Percentiles rank a stretch among this genome's conserved stretches.
phyloP scores from a whole-genome alignment of 805 yeast species.

The Starmerella sp. region DNA sequence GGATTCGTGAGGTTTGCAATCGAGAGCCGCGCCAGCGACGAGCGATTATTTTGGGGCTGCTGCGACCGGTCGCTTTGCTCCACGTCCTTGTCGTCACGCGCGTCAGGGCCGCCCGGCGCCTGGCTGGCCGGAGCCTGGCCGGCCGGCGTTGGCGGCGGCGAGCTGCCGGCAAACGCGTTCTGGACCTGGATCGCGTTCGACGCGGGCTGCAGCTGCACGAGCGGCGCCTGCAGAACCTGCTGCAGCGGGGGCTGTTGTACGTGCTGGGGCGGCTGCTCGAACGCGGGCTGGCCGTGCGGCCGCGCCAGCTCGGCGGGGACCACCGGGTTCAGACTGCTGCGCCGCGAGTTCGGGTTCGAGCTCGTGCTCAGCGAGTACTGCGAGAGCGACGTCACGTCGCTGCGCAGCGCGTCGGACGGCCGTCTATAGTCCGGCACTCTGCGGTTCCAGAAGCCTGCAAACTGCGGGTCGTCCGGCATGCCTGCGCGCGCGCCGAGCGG shows the following conservation, averaged over 20 bases:
- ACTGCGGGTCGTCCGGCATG: conserved; percentile 8
- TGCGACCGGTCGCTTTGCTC: background rate
- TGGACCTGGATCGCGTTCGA: background rate
- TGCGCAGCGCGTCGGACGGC: conserved; percentile 7
- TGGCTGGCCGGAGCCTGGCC: background rate
- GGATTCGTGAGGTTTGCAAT: conserved; percentile 16
- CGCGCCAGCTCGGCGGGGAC: conserved; percentile 7
- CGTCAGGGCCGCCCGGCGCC: background rate
- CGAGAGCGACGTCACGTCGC: conserved; percentile 17
- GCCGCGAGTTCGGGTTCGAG: conserved; percentile 10
- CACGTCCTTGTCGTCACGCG: background rate
- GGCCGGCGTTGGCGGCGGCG: background rate
- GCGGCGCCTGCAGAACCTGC: conserved; percentile 3
- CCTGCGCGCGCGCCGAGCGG: background rate
- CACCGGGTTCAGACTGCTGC: conserved; percentile 7
- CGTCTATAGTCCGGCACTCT: conserved; percentile 12
- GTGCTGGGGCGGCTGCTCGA: background rate
- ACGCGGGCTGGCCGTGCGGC: conserved; percentile 1
- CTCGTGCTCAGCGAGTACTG: conserved; percentile 16
- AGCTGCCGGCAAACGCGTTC: background rate
- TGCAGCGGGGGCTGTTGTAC: background rate
- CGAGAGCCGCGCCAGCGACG: conserved; percentile 11
- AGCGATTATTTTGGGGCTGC: background rate
- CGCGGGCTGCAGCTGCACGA: background rate
- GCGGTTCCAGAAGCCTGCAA: conserved; percentile 2